Conservation (phyloP, 768 basidiomycete species). For the Amanita subjunquillea region DNA sequence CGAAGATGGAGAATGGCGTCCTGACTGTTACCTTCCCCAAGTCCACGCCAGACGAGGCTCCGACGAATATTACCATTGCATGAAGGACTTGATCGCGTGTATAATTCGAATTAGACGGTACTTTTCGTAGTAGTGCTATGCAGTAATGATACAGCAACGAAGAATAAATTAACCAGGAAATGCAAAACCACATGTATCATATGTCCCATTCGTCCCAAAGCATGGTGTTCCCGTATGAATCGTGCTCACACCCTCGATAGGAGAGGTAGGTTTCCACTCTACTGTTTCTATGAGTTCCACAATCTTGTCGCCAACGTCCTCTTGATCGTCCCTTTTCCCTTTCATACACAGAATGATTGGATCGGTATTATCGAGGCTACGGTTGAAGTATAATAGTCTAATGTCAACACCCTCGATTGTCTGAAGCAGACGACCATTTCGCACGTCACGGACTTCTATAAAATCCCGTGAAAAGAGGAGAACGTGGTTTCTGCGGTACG, state of each 20-base stretch:
- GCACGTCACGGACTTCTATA: constrained; percentile 61
- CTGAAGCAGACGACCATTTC: constrained; percentile 64
- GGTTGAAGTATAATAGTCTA: constrained; percentile 45
- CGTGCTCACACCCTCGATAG: constrained; percentile 12
- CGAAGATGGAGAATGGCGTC: constrained; percentile 40
- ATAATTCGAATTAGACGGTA: neutral
- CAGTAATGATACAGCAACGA: neutral
- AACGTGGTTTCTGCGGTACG: constrained; percentile 49
- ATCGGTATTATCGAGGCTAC: constrained; percentile 26
- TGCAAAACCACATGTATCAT: constrained; percentile 11
- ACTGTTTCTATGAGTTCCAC: constrained; percentile 62
- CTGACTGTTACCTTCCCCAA: constrained; percentile 45
- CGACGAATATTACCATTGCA: constrained; percentile 21
- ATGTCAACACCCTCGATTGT: constrained; percentile 71
- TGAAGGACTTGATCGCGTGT: neutral
- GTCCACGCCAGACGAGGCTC: constrained; percentile 22
- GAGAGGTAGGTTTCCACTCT: constrained; percentile 27
- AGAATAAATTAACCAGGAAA: neutral
- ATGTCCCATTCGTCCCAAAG: constrained; percentile 77
- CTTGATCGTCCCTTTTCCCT: constrained; percentile 45
- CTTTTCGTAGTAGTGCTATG: too few species aligned
- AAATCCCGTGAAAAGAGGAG: constrained; percentile 68
- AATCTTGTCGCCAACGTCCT: constrained; percentile 51
- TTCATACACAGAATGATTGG: constrained; percentile 56
- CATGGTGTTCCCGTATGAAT: constrained; percentile 11